A percentile compares a stretch with the other conserved stretches of the same genome.
These are phyloP conservation scores for Suhomyces kilbournensis DNA, from an alignment of 805 yeast species.

Conservation along the genomic window DNA sequence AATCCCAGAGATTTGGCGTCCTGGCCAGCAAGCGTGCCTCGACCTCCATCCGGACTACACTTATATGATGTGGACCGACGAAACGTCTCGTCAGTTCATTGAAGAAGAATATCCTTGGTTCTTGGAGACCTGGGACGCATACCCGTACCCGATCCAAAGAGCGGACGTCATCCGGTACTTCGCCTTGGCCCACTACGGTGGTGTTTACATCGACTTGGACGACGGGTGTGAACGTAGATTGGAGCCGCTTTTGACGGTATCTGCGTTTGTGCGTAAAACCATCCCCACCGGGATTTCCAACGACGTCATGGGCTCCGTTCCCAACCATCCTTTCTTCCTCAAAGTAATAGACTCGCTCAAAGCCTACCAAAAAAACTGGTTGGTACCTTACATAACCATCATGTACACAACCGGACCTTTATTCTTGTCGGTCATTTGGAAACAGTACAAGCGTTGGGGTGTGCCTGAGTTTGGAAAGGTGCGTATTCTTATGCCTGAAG, in stretches of 20 bases:
- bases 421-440: slow-evolving; percentile 82
- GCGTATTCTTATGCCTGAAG: slow-evolving; percentile 66
- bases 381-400: slow-evolving; percentile 84
- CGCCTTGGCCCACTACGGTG: slow-evolving; percentile 79
- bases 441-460: slow-evolving; percentile 80
- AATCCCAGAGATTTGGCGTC: slow-evolving; percentile 79
- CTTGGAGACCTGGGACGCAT: slow-evolving; percentile 69
- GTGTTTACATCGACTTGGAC: slow-evolving; percentile 85
- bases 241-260: slow-evolving; percentile 77
- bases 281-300: slow-evolving; percentile 89
- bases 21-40: slow-evolving; percentile 72
- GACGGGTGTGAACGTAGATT: slow-evolving; percentile 79
- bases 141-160: slow-evolving; percentile 78
- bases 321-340: slow-evolving; percentile 79
- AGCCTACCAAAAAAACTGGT: slow-evolving; percentile 64
- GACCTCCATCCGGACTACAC: slow-evolving; percentile 85
- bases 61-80: slow-evolving; percentile 89
- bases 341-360: slow-evolving; percentile 64
- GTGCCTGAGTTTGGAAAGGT: slow-evolving; percentile 64
- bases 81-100: slow-evolving; percentile 74
- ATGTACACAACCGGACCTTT: slow-evolving; percentile 94
- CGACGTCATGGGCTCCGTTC: slow-evolving; percentile 89
- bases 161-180: slow-evolving; percentile 92
- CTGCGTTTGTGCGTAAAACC: slow-evolving; percentile 86
- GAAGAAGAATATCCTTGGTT: slow-evolving; percentile 85